phyloP scores from a whole-genome alignment of 2,329 filamentous ascomycete genomes.

The Chaetothyriales sp. region DNA sequence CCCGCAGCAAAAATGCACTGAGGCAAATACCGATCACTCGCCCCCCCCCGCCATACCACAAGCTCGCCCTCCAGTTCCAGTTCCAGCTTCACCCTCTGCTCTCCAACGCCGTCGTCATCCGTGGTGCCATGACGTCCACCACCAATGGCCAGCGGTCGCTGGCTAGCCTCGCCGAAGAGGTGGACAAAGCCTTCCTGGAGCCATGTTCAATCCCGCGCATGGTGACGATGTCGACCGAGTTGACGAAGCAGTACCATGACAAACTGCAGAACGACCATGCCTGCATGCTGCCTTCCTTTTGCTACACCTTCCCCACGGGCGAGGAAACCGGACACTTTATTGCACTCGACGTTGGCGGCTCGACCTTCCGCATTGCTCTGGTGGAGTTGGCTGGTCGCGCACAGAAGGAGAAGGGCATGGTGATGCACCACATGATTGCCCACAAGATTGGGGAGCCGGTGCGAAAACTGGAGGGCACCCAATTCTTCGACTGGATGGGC shows the following conservation, averaged over 20 bases:
- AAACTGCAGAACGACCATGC: conserved; percentile 41
- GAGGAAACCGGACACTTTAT: conserved; percentile 45
- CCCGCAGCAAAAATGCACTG: not conserved
- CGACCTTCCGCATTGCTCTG: conserved; percentile 48
- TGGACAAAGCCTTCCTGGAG: conserved; percentile 22
- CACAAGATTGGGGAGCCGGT: conserved; percentile 43
- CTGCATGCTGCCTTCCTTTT: conserved; percentile 52
- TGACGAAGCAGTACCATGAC: conserved; percentile 37
- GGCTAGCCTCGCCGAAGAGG: conserved; percentile 21
- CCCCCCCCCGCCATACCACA: conserved; percentile 1
- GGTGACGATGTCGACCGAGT: conserved; percentile 30
- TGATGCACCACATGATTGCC: conserved; percentile 39
- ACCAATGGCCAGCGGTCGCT: conserved; percentile 17
- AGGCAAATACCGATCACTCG: not conserved
- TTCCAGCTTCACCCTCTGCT: not conserved
- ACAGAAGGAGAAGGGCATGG: conserved; percentile 29
- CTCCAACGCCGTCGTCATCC: not conserved
- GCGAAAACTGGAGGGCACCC: conserved; percentile 38
- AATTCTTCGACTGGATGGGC: conserved; percentile 55
- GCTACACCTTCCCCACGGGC: conserved; percentile 45
- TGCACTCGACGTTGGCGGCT: conserved; percentile 51
- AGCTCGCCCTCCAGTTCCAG: no score
- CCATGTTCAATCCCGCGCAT: conserved; percentile 21
- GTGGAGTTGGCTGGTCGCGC: conserved; percentile 38
- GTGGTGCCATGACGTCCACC: not conserved